A percentile compares a stretch with the other conserved stretches of the same genome.
phyloP scores from a whole-genome alignment of 1,284 basidiomycete species.

The Taiwanofungus camphoratus region DNA sequence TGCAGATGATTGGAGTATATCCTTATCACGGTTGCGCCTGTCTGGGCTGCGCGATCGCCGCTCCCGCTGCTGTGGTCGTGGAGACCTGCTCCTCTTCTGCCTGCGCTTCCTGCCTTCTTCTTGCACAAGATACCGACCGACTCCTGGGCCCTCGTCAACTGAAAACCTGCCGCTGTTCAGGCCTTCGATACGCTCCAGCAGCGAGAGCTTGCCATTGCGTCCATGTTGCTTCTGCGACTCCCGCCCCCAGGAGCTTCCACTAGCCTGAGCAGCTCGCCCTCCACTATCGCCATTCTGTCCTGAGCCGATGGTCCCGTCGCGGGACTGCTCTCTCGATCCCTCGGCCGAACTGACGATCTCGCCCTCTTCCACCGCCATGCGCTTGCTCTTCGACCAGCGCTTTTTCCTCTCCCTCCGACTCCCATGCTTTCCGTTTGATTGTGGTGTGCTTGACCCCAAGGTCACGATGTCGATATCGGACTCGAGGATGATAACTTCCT shows the following conservation, averaged over 20 bases:
- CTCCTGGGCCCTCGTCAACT: neutral
- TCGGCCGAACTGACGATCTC: slow-evolving; percentile 14
- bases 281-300: neutral
- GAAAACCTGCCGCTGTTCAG: too few species aligned
- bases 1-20: neutral
- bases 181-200: neutral
- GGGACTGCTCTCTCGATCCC: slow-evolving; percentile 11
- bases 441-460: slow-evolving; percentile 1
- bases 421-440: slow-evolving; percentile 5
- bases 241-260: neutral
- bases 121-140: too few species aligned
- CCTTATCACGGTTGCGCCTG: slow-evolving; percentile 8
- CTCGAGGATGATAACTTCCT: slow-evolving; percentile 23
- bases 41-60: slow-evolving; percentile 17
- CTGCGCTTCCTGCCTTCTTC: slow-evolving; percentile 4
- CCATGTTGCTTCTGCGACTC: neutral
- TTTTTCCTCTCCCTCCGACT: slow-evolving; percentile 18
- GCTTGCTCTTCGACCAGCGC: slow-evolving; percentile 12
- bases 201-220: neutral
- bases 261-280: neutral
- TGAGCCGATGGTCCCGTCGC: slow-evolving; percentile 4
- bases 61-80: slow-evolving; percentile 7
- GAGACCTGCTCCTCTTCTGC: slow-evolving; percentile 11
- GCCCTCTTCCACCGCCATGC: slow-evolving; percentile 11
- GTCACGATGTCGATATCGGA: slow-evolving; percentile 18